Base-by-base conservation (phyloP, 2,329 filamentous ascomycete species). In the Fusarium verticillioides region DNA sequence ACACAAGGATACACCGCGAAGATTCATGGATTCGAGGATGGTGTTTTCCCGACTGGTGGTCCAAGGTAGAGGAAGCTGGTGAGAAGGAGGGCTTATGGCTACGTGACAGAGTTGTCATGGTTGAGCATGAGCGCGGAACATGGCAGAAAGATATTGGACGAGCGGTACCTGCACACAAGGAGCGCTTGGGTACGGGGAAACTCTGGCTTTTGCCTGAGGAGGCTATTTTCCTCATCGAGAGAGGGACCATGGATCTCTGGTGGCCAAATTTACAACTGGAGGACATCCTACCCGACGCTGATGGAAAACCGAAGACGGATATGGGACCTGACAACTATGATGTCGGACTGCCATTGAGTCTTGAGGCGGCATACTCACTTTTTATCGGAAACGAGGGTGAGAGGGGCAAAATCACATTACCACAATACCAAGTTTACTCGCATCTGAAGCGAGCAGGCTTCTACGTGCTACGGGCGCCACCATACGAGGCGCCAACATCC, bases 121-220 rank as follows among this genome's bases (percentile, higher is more conserved):
- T 97, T 6, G 90, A 94, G 49, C 91, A 90, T 46, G 88, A 91
- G n/a, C 92, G 88, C 69, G 93, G 94, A 2, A 87, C 88, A n/a
- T 87, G 91, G 79, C 92, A 93, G 80, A 90, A 90, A 78, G 92
- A 90, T n/a, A 91, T 96, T 80, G 96, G 96, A 0, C 89, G 91
- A 62, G 89, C 86, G 13, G 81, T 88, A 8, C 84, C 89, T 3
- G 86, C 86, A n/a, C 85, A 87, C 44, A 87, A 86, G 70, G 89
- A 91, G 64, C 81, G 83, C 59, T 83, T 86, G 0, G 88, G 87
- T 7, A 87, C 87, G 68, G 88, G 91, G 36, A 90, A 88, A 70
- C 84, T 95, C 44, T 98, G 95, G 95, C 80, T 99, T 57, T 82
- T 97, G 43, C 96, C 96, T 0, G 96, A 99, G 80, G 96, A 99